Evolutionary conservation across 257 asterid species (phyloP).

Genomic region (Solanum sparsipilum): DNA sequence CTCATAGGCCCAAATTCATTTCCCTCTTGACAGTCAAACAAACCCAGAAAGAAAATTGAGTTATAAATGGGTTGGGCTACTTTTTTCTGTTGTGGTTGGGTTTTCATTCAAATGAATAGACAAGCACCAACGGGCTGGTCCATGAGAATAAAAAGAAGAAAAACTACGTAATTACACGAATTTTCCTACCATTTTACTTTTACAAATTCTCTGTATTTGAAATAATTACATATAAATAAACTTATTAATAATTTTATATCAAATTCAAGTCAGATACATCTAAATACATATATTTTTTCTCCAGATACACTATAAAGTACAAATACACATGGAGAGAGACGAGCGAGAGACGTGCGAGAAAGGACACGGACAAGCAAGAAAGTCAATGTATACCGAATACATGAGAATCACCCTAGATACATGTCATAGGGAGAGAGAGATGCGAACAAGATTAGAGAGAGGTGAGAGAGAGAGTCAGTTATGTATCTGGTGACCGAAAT

Average conservation of each 20-base stretch:
- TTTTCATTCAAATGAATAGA: neutral
- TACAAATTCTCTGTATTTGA: too few relatives aligned
- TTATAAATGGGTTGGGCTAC: neutral
- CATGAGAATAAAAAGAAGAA: neutral
- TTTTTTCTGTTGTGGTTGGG: neutral
- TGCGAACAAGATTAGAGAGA: too few relatives aligned
- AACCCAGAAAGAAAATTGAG: neutral
- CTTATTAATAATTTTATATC: neutral
- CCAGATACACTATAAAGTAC: neutral
- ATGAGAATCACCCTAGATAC: neutral
- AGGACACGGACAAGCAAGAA: neutral
- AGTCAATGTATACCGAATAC: fast-evolving
- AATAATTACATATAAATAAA: too few relatives aligned
- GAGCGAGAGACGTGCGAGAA: neutral
- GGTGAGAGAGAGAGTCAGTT: neutral
- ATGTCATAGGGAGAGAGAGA: neutral
- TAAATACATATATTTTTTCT: too few relatives aligned
- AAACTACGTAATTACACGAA: too few relatives aligned
- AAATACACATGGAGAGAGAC: neutral
- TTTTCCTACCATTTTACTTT: too few relatives aligned
- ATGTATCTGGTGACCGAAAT: too few relatives aligned
- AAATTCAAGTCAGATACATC: neutral
- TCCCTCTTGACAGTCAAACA: neutral
- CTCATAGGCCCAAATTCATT: neutral
- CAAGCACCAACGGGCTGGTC: neutral